Evolutionary conservation across 2,329 filamentous ascomycete species (phyloP), one percentile per base, ranked within the genome.

Genomic region (Verruconis gallopava): DNA sequence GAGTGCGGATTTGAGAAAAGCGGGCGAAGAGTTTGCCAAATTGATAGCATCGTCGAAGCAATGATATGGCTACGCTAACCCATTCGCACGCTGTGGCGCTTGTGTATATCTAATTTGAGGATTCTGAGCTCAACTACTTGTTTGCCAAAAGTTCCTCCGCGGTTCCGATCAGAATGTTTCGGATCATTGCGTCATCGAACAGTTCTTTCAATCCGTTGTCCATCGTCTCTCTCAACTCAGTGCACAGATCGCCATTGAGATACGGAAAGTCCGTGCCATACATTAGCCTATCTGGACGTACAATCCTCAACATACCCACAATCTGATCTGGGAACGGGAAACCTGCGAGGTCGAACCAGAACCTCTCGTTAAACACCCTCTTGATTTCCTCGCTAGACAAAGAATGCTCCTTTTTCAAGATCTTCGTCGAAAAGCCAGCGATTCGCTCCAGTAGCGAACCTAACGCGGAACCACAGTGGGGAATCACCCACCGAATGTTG

Each of bases 1-100:
- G 4, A 25, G 30, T 13, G 41, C 4, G 13, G 41, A 43, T 13
- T 17, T 38, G 15, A 33, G 19, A 21, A 33, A 38, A 21, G 41
- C 20, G 4, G 25, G 33, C 12, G 20, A 38, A 15, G 25, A 30
- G 25, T 30, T 30, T 30, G 25, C 25, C 6, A 30, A n/a, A 30
- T 30, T 30, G 25, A 30, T n/a, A n/a, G 25, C 25, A 9, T 9
- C 25, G 25, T 9, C 25, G 6, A 30, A 30, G n/a, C n/a, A n/a
- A n/a, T n/a, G n/a, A n/a, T n/a, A n/a, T n/a, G n/a, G n/a, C n/a
- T n/a, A n/a, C n/a, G n/a, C n/a, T n/a, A n/a, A n/a, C n/a, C n/a
- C n/a, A n/a, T n/a, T n/a, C n/a, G n/a, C n/a, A n/a, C n/a, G n/a
- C n/a, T n/a, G n/a, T n/a, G n/a, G n/a, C n/a, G n/a, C n/a, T n/a